These are phyloP conservation scores for Colletotrichum graminicola DNA, from an alignment of 2,329 filamentous ascomycete genomes.

Conservation along the genomic window DNA sequence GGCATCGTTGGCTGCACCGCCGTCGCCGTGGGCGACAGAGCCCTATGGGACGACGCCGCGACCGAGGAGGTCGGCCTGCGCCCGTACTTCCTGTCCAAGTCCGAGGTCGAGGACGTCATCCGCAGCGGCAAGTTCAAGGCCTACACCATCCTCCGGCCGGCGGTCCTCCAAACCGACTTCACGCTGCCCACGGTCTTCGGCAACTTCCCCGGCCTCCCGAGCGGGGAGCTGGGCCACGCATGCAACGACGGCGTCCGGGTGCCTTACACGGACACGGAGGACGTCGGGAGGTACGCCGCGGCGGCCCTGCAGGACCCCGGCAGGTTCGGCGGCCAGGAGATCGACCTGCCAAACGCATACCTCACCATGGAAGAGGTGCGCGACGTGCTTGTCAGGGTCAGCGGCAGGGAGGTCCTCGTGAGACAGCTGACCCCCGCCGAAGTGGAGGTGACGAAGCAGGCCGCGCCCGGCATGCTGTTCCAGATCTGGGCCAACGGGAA, in stretches of 20 bases:
- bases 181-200: constrained; percentile 41
- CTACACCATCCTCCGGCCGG: constrained; percentile 53
- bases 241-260: constrained; percentile 44
- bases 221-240: constrained; percentile 48
- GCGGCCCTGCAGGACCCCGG: constrained; percentile 49
- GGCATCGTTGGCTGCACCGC: constrained; percentile 48
- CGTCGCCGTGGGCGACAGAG: constrained; percentile 41
- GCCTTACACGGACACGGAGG: constrained; percentile 48
- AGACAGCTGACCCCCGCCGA: constrained; percentile 45
- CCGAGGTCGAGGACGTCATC: constrained; percentile 51
- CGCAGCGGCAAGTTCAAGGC: constrained; percentile 46
- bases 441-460: constrained; percentile 39
- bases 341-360: constrained; percentile 49
- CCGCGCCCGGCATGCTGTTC: constrained; percentile 45
- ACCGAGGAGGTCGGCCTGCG: constrained; percentile 40
- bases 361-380: constrained; percentile 49
- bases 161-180: constrained; percentile 48
- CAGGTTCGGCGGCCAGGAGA: constrained; percentile 49
- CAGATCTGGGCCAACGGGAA: constrained; percentile 47
- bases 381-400: constrained; percentile 48
- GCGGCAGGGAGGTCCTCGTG: constrained; percentile 47
- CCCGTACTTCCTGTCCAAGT: constrained; percentile 54
- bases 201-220: constrained; percentile 49
- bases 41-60: constrained; percentile 45
- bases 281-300: constrained; percentile 51